A percentile compares a stretch with the other conserved stretches of the same genome.
Conservation (phyloP, 805 yeast species). For the Jamesozyma piceae region DNA sequence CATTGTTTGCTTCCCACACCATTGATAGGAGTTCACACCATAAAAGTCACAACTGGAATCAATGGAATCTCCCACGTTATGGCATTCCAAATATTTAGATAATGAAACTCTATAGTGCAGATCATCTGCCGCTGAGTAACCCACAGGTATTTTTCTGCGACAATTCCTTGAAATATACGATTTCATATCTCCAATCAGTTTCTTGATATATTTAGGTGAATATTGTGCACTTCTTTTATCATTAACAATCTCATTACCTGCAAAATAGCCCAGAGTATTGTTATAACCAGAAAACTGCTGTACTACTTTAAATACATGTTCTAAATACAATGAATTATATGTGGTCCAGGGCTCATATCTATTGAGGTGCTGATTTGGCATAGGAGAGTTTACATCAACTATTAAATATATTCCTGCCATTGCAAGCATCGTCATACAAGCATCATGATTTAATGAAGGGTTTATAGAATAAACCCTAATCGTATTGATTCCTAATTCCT, state of each 20-base stretch:
- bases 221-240: slow-evolving; percentile 57
- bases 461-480: slow-evolving; percentile 81
- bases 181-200: slow-evolving; percentile 74
- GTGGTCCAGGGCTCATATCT: slow-evolving; percentile 92
- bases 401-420: slow-evolving; percentile 87
- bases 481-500: slow-evolving; percentile 77
- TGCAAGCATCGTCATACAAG: slow-evolving; percentile 85
- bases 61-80: slow-evolving; percentile 36
- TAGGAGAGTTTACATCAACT: slow-evolving; percentile 85
- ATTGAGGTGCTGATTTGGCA: slow-evolving; percentile 67
- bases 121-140: slow-evolving; percentile 96
- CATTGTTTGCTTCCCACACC: slow-evolving; percentile 92
- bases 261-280: slow-evolving; percentile 84
- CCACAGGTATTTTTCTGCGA: slow-evolving; percentile 71
- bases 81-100: slow-evolving; percentile 73
- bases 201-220: slow-evolving; percentile 72
- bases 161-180: slow-evolving; percentile 50
- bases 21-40: slow-evolving; percentile 89
- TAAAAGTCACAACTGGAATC: slow-evolving; percentile 69
- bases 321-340: slow-evolving; percentile 59
- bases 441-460: slow-evolving; percentile 73
- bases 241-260: slow-evolving; percentile 85
- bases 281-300: slow-evolving; percentile 77
- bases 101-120: slow-evolving; percentile 64
- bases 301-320: slow-evolving; percentile 68